A percentile compares a stretch with the other conserved stretches of the same genome.
Evolutionary conservation across 2,329 filamentous ascomycete genomes (phyloP).

Genomic region (Lachnellula willkommii): DNA sequence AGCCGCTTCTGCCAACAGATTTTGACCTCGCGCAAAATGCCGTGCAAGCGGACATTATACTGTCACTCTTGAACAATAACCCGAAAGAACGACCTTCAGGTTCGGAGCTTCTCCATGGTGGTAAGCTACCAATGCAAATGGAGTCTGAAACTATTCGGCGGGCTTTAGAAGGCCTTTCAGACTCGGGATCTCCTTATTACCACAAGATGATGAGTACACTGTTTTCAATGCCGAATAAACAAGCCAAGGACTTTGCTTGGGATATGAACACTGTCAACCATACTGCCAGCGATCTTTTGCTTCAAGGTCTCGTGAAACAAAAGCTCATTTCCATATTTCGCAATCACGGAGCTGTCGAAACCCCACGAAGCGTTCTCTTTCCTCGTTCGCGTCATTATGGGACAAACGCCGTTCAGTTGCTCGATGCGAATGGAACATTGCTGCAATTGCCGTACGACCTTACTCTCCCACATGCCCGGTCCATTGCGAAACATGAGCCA

Average conservation of each 20-base stretch:
- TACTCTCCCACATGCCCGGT: conserved; percentile 80
- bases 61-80: conserved; percentile 73
- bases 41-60: conserved; percentile 70
- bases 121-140: conserved; percentile 83
- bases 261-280: conserved; percentile 59
- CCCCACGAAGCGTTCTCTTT: conserved; percentile 68
- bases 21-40: conserved; percentile 66
- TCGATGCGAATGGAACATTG: conserved; percentile 80
- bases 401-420: conserved; percentile 67
- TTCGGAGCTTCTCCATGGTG: conserved; percentile 74
- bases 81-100: conserved; percentile 79
- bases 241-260: conserved; percentile 76
- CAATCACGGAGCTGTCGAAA: conserved; percentile 82
- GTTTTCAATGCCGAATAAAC: conserved; percentile 66
- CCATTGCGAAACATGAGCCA: conserved; percentile 68
- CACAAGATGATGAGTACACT: conserved; percentile 82
- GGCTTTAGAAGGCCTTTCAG: conserved; percentile 73
- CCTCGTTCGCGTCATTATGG: conserved; percentile 76
- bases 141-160: conserved; percentile 87
- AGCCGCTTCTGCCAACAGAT: conserved; percentile 64
- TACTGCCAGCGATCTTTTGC: conserved; percentile 55
- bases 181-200: conserved; percentile 82
- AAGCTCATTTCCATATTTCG: conserved; percentile 74
- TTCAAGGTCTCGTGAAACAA: conserved; percentile 69
- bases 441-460: conserved; percentile 93